Percentiles rank a stretch among this genome's conserved stretches.
phyloP scores from a whole-genome alignment of 2,329 filamentous ascomycete species.

The Cercospora citrullina region DNA sequence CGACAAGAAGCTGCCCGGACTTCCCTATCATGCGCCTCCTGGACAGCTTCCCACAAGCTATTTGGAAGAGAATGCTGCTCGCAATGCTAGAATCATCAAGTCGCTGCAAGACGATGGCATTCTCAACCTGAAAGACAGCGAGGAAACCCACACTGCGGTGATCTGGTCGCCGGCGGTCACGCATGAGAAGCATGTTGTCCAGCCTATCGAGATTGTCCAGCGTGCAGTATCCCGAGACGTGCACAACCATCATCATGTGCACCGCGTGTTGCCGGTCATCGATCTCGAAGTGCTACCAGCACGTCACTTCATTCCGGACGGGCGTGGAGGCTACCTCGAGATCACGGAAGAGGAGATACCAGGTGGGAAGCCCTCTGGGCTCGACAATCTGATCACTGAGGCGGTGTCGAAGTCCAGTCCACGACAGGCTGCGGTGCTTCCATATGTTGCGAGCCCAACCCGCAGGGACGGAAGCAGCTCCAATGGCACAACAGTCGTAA shows the following conservation, averaged over 20 bases:
- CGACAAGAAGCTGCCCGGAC: constrained; percentile 5
- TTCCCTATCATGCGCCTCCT: neutral
- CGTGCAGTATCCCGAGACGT: constrained; percentile 52
- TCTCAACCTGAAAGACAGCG: constrained; percentile 15
- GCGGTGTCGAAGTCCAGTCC: neutral
- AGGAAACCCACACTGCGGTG: constrained; percentile 14
- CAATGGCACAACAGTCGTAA: neutral
- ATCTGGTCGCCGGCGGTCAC: constrained; percentile 19
- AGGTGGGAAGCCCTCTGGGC: neutral
- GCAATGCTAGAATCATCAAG: constrained; percentile 11
- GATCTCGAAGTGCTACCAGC: constrained; percentile 55
- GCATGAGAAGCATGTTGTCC: constrained; percentile 15
- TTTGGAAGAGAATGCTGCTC: constrained; percentile 8
- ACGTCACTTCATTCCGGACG: constrained; percentile 50
- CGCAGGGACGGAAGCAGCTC: neutral
- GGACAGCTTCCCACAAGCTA: neutral
- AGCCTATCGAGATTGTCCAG: constrained; percentile 16
- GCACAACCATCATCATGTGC: constrained; percentile 54
- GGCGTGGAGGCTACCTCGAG: constrained; percentile 14
- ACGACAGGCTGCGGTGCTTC: neutral
- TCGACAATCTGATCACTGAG: constrained; percentile 4
- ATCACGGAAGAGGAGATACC: constrained; percentile 13
- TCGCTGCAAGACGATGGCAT: constrained; percentile 11
- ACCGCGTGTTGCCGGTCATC: constrained; percentile 55
- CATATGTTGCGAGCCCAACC: neutral